Percentiles rank a stretch among this genome's conserved stretches.
phyloP scores from a whole-genome alignment of 768 basidiomycete species.

The Termitomyces sp. region DNA sequence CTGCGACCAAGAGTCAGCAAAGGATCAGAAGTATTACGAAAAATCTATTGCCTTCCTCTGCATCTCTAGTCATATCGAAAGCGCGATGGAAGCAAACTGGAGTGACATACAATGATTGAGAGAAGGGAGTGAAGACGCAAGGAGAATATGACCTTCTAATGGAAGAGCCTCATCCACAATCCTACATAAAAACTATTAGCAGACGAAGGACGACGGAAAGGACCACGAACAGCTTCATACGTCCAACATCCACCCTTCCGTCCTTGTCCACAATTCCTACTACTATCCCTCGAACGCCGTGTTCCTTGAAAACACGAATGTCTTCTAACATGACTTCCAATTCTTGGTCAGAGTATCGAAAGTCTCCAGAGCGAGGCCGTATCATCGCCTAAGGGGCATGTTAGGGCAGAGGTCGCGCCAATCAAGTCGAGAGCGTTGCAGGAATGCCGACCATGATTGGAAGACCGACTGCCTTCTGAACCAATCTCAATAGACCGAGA shows the following conservation, averaged over 20 bases:
- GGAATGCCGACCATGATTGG: slow-evolving; percentile 61
- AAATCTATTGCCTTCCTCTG: slow-evolving; percentile 43
- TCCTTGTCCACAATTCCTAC: slow-evolving; percentile 57
- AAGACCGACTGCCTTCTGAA: slow-evolving; percentile 45
- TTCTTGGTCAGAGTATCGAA: slow-evolving; percentile 67
- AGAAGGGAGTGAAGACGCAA: neutral
- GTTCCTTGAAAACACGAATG: slow-evolving; percentile 54
- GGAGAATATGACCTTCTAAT: slow-evolving; percentile 48
- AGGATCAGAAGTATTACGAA: neutral
- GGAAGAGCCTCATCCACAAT: slow-evolving; percentile 56
- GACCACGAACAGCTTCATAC: slow-evolving; percentile 49
- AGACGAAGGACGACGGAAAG: neutral
- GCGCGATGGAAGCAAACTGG: slow-evolving; percentile 79
- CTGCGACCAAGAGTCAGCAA: slow-evolving; percentile 22
- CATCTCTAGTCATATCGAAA: slow-evolving; percentile 66
- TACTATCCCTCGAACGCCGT: slow-evolving; percentile 62
- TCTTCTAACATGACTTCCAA: slow-evolving; percentile 74
- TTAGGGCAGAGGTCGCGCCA: neutral
- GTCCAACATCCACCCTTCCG: slow-evolving; percentile 56
- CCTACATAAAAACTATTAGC: slow-evolving; percentile 16
- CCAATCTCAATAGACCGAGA: slow-evolving; percentile 62
- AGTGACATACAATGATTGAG: neutral
- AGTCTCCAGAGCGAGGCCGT: slow-evolving; percentile 77
- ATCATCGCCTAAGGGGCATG: slow-evolving; percentile 61
- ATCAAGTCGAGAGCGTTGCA: slow-evolving; percentile 1